These are phyloP conservation scores for Neurospora sp. DNA, from an alignment of 2,329 filamentous ascomycete species.

Conservation along the genomic window DNA sequence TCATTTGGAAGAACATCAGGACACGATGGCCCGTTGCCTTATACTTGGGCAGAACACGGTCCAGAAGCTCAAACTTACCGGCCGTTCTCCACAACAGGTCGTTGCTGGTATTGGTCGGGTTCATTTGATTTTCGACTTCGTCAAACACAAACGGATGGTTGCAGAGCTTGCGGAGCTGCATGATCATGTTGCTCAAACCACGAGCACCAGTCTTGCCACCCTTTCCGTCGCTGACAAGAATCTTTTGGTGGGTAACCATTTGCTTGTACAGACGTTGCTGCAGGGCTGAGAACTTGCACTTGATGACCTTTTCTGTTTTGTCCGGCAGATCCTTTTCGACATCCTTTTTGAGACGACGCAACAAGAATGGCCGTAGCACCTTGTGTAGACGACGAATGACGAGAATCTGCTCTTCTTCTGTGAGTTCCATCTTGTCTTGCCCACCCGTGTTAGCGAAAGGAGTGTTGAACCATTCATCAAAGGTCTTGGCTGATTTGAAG, in stretches of 20 bases:
- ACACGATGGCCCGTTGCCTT: slow-evolving; percentile 84
- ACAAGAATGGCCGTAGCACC: slow-evolving; percentile 90
- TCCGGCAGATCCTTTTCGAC: slow-evolving; percentile 98
- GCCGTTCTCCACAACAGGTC: slow-evolving; percentile 91
- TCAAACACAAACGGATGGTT: slow-evolving; percentile 99
- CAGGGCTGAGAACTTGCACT: slow-evolving; percentile 93
- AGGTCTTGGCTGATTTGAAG: slow-evolving; percentile 98
- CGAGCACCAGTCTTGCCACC: slow-evolving; percentile 89
- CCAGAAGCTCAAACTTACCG: slow-evolving; percentile 93
- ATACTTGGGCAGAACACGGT: slow-evolving; percentile 90
- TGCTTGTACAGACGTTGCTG: slow-evolving; percentile 95
- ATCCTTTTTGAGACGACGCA: slow-evolving; percentile 98
- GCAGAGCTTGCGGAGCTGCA: slow-evolving; percentile 97
- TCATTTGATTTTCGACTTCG: slow-evolving; percentile 97
- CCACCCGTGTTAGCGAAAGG: slow-evolving; percentile 97
- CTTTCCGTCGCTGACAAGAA: slow-evolving; percentile 90
- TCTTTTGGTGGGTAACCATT: slow-evolving; percentile 89
- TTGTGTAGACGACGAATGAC: slow-evolving; percentile 98
- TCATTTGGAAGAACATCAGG: slow-evolving; percentile 99
- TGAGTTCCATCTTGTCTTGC: slow-evolving; percentile 97
- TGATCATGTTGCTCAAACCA: slow-evolving; percentile 98
- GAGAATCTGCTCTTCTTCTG: slow-evolving; percentile 98
- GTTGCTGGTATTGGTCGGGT: slow-evolving; percentile 77
- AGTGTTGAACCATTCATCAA: slow-evolving; percentile 99
- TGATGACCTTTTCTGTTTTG: slow-evolving; percentile 98